Percentiles rank a stretch among this genome's conserved stretches.
phyloP scores from a whole-genome alignment of 2,329 filamentous ascomycete genomes.

The Aspergillus japonicus region DNA sequence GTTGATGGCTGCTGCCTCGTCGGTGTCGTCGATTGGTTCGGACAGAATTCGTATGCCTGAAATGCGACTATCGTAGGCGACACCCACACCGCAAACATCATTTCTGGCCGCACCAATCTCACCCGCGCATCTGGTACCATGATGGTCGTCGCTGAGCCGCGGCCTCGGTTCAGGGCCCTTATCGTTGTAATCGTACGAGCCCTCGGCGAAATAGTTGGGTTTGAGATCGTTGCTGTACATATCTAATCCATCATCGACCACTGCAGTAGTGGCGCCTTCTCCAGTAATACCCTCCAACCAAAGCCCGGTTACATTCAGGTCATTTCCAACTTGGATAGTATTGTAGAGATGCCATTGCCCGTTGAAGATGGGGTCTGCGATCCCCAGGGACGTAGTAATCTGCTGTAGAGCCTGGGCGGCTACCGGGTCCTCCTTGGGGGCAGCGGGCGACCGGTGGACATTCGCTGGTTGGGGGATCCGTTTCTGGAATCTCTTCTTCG shows the following conservation, averaged over 20 bases:
- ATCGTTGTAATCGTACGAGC: slow-evolving; percentile 97
- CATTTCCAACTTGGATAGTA: slow-evolving; percentile 74
- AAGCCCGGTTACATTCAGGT: slow-evolving; percentile 92
- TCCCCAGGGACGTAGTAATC: slow-evolving; percentile 67
- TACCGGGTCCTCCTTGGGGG: slow-evolving; percentile 38
- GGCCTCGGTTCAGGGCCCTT: slow-evolving; percentile 74
- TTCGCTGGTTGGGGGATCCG: slow-evolving; percentile 44
- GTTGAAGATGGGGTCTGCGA: slow-evolving; percentile 84
- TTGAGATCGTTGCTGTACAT: slow-evolving; percentile 93
- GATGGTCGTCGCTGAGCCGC: slow-evolving; percentile 76
- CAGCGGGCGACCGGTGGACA: slow-evolving; percentile 43
- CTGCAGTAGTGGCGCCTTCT: slow-evolving; percentile 82
- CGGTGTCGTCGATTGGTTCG: slow-evolving; percentile 83
- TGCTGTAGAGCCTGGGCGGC: slow-evolving; percentile 59
- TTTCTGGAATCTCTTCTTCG: slow-evolving; percentile 63
- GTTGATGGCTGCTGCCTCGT: slow-evolving; percentile 90
- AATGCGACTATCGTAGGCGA: slow-evolving; percentile 88
- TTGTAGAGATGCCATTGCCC: slow-evolving; percentile 98
- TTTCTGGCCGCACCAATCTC: slow-evolving; percentile 92
- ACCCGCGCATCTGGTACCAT: slow-evolving; percentile 92
- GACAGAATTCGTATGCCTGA: slow-evolving; percentile 91
- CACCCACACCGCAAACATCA: slow-evolving; percentile 89
- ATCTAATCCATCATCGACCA: slow-evolving; percentile 93
- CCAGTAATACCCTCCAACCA: slow-evolving; percentile 92
- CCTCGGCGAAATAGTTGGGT: slow-evolving; percentile 87